These are phyloP conservation scores for Hibiscus syriacus DNA, from an alignment of 345 rosid species.

Conservation along the genomic window DNA sequence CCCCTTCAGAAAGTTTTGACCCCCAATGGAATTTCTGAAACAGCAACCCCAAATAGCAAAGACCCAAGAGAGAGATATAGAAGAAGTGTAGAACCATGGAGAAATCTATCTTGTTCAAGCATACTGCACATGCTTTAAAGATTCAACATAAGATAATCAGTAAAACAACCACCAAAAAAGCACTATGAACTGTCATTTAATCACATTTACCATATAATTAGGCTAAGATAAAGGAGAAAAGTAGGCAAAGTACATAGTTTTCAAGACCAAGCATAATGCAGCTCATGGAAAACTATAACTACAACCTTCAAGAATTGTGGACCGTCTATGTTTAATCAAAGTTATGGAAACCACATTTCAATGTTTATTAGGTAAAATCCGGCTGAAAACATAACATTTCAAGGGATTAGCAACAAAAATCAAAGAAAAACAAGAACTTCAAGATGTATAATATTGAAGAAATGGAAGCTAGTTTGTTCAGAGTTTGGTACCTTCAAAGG, in stretches of 20 bases:
- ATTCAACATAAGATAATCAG: constrained; percentile 11
- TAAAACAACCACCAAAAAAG: constrained; percentile 2
- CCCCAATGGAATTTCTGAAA: constrained; percentile 54
- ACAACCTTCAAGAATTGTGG: not conserved
- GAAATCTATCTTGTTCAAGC: constrained; percentile 19
- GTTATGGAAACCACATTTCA: constrained; percentile 20
- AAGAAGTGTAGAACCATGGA: constrained; percentile 22
- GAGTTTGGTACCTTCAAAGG: constrained; percentile 37
- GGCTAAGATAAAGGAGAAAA: too few relatives aligned
- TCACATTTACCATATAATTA: constrained; percentile 3
- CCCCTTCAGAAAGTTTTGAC: constrained; percentile 48
- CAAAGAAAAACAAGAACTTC: constrained; percentile 10
- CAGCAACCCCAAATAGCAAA: too few relatives aligned
- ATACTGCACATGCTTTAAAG: constrained; percentile 25
- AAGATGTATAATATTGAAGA: constrained; percentile 4
- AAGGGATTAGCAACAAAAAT: constrained; percentile 12
- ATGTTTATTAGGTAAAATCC: constrained; percentile 18
- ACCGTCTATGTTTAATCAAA: constrained; percentile 4
- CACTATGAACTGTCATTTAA: not conserved
- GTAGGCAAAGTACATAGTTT: constrained; percentile 5
- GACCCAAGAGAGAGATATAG: constrained; percentile 31
- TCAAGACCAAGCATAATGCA: constrained; percentile 20
- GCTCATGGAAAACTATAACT: constrained; percentile 5
- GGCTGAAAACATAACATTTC: constrained; percentile 3
- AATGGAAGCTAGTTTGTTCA: too few relatives aligned